Evolutionary conservation across 2,329 filamentous ascomycete genomes (phyloP).

Genomic region (Epichloe gansuensis): DNA sequence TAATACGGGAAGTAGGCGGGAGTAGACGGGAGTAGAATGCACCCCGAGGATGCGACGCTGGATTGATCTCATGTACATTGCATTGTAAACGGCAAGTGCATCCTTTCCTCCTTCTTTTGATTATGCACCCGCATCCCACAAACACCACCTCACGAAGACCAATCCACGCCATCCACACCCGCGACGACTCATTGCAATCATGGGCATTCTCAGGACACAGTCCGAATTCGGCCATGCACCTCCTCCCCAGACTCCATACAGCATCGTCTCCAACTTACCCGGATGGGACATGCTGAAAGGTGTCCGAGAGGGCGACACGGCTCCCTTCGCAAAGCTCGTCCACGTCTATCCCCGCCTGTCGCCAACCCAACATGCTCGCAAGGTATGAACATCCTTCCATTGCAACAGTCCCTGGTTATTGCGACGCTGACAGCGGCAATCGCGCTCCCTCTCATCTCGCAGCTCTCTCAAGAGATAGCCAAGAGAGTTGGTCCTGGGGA

Average conservation of each 20-base stretch:
- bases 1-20: too few species aligned
- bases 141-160: too few species aligned
- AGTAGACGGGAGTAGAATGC: too few species aligned
- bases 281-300: conserved; percentile 28
- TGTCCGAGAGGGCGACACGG: conserved; percentile 29
- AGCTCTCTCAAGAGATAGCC: conserved; percentile 27
- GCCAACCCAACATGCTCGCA: conserved; percentile 24
- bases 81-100: too few species aligned
- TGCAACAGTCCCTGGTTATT: too few species aligned
- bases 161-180: background rate
- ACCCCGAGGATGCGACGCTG: too few species aligned
- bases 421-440: background rate
- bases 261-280: conserved; percentile 32
- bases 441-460: background rate
- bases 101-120: too few species aligned
- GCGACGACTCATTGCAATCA: conserved; percentile 8
- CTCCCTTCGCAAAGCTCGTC: conserved; percentile 21
- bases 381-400: conserved; percentile 16
- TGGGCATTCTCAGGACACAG: conserved; percentile 26
- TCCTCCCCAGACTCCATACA: conserved; percentile 34
- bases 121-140: background rate
- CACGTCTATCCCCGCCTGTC: conserved; percentile 36
- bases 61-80: too few species aligned
- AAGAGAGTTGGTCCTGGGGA: conserved; percentile 17
- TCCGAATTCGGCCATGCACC: conserved; percentile 31